These are phyloP conservation scores for Talaromyces sp. DNA, from an alignment of 2,329 filamentous ascomycete genomes.

Conservation along the genomic window DNA sequence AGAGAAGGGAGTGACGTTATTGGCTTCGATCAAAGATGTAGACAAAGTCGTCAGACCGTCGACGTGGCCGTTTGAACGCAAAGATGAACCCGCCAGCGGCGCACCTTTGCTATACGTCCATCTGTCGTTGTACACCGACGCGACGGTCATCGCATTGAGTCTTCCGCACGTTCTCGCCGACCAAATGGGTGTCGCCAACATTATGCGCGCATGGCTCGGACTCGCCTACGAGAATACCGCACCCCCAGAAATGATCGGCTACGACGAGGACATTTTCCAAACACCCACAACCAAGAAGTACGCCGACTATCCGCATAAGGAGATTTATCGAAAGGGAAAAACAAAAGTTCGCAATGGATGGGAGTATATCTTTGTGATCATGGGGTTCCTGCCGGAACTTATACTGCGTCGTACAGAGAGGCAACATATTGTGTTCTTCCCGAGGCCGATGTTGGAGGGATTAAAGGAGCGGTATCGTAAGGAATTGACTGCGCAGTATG, in stretches of 20 bases:
- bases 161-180: background rate
- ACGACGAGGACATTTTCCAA: background rate
- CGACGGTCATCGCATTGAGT: background rate
- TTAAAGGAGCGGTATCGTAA: background rate
- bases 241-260: background rate
- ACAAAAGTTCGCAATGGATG: background rate
- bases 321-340: background rate
- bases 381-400: background rate
- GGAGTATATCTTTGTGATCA: background rate
- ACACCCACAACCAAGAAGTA: background rate
- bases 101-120: background rate
- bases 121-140: slow-evolving; percentile 3
- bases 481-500: background rate
- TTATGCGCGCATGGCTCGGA: slow-evolving; percentile 5
- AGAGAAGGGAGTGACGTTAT: background rate
- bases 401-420: background rate
- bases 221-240: background rate
- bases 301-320: background rate
- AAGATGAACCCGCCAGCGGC: background rate
- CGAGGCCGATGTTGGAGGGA: background rate
- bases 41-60: background rate
- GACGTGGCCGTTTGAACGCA: background rate
- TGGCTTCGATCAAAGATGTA: background rate
- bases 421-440: background rate
- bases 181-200: slow-evolving; percentile 2